Percentiles rank a stretch among this genome's conserved stretches.
These are phyloP conservation scores for Penicillium manginii DNA, from an alignment of 495 filamentous ascomycete genomes.

Conservation along the genomic window DNA sequence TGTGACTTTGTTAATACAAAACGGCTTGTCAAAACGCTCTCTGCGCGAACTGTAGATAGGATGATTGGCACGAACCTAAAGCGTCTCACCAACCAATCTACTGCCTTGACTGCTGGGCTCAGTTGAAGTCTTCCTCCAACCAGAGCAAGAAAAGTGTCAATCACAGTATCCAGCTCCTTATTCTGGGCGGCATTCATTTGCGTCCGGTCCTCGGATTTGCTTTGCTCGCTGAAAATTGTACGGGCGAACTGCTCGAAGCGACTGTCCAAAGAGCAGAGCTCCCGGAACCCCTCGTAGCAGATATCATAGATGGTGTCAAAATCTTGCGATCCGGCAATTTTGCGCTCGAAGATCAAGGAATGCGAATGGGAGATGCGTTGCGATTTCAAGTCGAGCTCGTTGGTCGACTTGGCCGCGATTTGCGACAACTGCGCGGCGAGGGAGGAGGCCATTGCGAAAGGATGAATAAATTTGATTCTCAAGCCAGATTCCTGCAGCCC, in stretches of 20 bases:
- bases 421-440: conserved; percentile 80
- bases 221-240: conserved; percentile 87
- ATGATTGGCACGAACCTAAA: conserved; percentile 67
- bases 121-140: conserved; percentile 75
- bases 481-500: conserved; percentile 16
- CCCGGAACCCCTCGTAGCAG: conserved; percentile 84
- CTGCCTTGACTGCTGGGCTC: conserved; percentile 81
- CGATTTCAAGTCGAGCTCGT: conserved; percentile 83
- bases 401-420: conserved; percentile 75
- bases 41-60: neutral
- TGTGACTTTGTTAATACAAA: conserved; percentile 33
- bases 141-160: conserved; percentile 81
- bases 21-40: neutral
- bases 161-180: conserved; percentile 70
- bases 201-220: conserved; percentile 81
- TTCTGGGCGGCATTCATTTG: conserved; percentile 84
- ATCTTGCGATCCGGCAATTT: conserved; percentile 79
- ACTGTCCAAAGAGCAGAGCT: conserved; percentile 82
- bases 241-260: conserved; percentile 70
- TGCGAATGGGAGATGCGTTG: conserved; percentile 87
- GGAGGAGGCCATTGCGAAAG: conserved; percentile 69
- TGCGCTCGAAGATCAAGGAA: conserved; percentile 86
- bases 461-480: neutral
- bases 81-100: conserved; percentile 92
- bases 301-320: conserved; percentile 86